Base-by-base conservation (phyloP, 345 rosid species). In the Raphanus sativus region DNA sequence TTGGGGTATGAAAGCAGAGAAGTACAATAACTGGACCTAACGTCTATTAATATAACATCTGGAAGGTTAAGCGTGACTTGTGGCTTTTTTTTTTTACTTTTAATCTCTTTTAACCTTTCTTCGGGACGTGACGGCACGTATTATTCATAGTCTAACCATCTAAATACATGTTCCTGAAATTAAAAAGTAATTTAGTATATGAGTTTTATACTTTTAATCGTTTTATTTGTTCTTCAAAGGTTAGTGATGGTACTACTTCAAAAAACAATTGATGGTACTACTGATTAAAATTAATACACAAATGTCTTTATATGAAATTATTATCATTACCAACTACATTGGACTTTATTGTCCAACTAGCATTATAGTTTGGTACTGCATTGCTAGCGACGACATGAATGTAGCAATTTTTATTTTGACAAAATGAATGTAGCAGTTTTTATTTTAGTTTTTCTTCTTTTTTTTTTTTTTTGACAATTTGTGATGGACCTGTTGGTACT, bases 41-140 rank as follows among this genome's bases (percentile, higher is more conserved):
- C 81, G 71, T 55, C 38, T 71, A 16, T 56, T 48, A 50, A 73
- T 79, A 62, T 79, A 62, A 69, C 56, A 69, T 69, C 62, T 62
- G 59, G 33, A 52, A 58, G 6, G 9, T 52, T 26, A 38, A 21
- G 21, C 61, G 26, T 55, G 40, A 79, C 79, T 74, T 67, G 62
- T 38, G 21, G 21, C 21, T 21, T 74, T 75, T 24, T 7, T 55
- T 8, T 30, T 56, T 8, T 30, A 1, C 2, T 6, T 25, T 61
- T n/a, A 2, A 2, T 69, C 40, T 73, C 73, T 67, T 59, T 63
- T 48, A 34, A 62, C 68, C 70, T 8, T 75, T 80, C 33, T 33
- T 69, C 16, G 79, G 68, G 75, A 74, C 82, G 79, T 80, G 82
- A 80, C 71, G 79, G 82, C 82, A 74, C 79, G 82, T 74, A 56